These are phyloP conservation scores for Claviceps sp. DNA, from an alignment of 2,329 filamentous ascomycete species.

Conservation along the genomic window DNA sequence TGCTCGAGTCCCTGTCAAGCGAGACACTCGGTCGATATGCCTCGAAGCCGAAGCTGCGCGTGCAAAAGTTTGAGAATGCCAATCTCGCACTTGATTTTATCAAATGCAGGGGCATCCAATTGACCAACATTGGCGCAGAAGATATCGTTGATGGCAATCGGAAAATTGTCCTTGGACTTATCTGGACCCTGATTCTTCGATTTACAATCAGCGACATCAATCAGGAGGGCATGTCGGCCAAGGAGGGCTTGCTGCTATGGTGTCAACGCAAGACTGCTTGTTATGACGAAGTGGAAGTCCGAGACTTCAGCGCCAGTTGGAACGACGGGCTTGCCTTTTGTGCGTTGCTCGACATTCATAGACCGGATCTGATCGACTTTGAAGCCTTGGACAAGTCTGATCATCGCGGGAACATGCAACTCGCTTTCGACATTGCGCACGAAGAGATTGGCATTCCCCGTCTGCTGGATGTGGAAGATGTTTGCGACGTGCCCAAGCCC, in stretches of 20 bases:
- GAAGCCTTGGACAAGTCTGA: constrained; percentile 88
- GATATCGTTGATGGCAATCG: constrained; percentile 96
- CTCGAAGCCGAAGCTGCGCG: constrained; percentile 86
- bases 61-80: constrained; percentile 96
- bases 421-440: constrained; percentile 91
- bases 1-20: constrained; percentile 88
- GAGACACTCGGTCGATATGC: constrained; percentile 96
- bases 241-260: constrained; percentile 90
- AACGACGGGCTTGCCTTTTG: constrained; percentile 96
- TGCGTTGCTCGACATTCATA: constrained; percentile 88
- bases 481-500: constrained; percentile 89
- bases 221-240: constrained; percentile 92
- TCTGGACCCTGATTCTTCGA: constrained; percentile 94
- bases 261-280: constrained; percentile 97
- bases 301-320: constrained; percentile 93
- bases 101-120: constrained; percentile 78
- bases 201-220: constrained; percentile 99
- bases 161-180: constrained; percentile 92
- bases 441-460: constrained; percentile 96
- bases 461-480: constrained; percentile 92
- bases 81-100: constrained; percentile 92
- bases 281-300: constrained; percentile 91
- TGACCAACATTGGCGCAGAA: constrained; percentile 97
- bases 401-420: constrained; percentile 92
- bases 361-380: constrained; percentile 93